Base-by-base conservation (phyloP, 2,329 filamentous ascomycete species). In the Alternaria dauci region DNA sequence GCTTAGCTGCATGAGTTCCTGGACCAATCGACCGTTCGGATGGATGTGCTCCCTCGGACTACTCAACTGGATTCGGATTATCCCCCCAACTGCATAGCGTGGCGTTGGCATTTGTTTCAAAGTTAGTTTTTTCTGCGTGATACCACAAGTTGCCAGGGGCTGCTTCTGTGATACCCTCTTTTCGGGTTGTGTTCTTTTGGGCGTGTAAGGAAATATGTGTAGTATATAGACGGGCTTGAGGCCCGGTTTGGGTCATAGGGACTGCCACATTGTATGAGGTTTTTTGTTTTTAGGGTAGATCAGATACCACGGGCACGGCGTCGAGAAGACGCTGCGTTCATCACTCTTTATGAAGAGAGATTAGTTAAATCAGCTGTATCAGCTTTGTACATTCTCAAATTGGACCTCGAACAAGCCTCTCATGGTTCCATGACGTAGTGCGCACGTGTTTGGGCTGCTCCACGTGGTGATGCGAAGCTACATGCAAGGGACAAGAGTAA, bases 81-180 rank as follows among this genome's bases (percentile, higher is more conserved):
- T 41, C 26, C 52, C 61, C 41, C 48, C 61, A 58, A 63, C 52
- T 65, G 58, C 58, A 70, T 66, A 71, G 70, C 68, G 64, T 58
- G 72, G 73, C 66, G 72, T 76, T 75, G 58, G 56, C 34, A 57
- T 55, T 55, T 46, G 50, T 66, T 66, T 58, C 44, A 34, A 55
- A 52, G 50, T 57, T 58, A 53, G 34, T 62, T 16, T 67, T 67
- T 67, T 54, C 38, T 63, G 56, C 55, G 44, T 72, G 65, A 74
- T 73, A 68, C 67, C 66, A 72, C 60, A 58, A 51, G 65, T 65
- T 67, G 64, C 56, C 58, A 54, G 55, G 48, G 47, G 59, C 62
- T 59, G 61, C 62, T 65, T 63, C 55, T 64, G 63, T 67, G 59
- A 60, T 66, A 63, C 59, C 66, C 59, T 65, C 62, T 43, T 69